Evolutionary conservation across 352 stramenopile genomes (phyloP), one percentile per base, ranked within the genome.

Genomic region (Halophytophthora polymorphica): DNA sequence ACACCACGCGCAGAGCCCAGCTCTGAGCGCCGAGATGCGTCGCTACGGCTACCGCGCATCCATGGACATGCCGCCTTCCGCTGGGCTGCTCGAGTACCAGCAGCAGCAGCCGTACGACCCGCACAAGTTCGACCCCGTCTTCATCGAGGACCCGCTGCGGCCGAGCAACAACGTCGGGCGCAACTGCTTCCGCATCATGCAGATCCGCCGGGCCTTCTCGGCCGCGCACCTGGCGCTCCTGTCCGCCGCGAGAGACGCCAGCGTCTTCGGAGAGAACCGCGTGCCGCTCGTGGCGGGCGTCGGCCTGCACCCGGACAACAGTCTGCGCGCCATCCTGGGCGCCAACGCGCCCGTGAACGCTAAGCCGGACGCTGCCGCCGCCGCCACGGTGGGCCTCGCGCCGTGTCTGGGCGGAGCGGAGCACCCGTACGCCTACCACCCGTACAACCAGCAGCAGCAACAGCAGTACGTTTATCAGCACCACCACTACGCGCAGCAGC

Each of bases 141-240:
- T 96, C 74, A 97, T 98, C 38, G 93, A 98, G 64, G 95, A 98
- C 62, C 95, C 93, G 3, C 62, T 98, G 15, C 90, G 83, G 21
- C 70, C 85, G 8, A 93, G 83, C 48, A 98, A 98, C 71, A 98
- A 98, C 57, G 93, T 98, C 22, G 93, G 93, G 14, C 73, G 95
- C 43, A 98, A 98, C 63, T 93, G 93, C 40, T 98, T 98, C 62
- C 86, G 95, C 39, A 98, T 98, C 61, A 91, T 83, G 50, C 78
- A 95, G 51, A 94, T 96, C 28, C 76, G 84, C 12, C 77, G 84
- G 0, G 79, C 84, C 3, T 89, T 94, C 25, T 76, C 81, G 11
- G 67, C 73, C n/a, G 84, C 80, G 39, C 83, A 90, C 50, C 64
- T 77, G 31, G 83, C 77, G 34, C 58, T 94, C 10, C 78, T 88